phyloP scores from a whole-genome alignment of 371 early-diverging fungal species.

The Mortierella sp. region DNA sequence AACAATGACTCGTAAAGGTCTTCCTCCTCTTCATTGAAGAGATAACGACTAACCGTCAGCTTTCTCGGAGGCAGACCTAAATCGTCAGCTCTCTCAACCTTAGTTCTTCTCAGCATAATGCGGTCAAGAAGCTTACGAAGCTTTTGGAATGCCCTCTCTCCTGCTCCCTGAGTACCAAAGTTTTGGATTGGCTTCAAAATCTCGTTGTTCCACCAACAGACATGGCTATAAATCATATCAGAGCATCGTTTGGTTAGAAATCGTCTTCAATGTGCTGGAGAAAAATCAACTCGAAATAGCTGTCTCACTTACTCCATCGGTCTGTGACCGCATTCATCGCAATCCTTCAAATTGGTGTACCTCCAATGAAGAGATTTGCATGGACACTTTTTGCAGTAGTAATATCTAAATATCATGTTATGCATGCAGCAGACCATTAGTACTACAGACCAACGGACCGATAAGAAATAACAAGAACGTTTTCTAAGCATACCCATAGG shows the following conservation, averaged over 20 bases:
- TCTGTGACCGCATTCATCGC: conserved; percentile 84
- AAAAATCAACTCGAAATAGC: background rate
- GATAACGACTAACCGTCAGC: conserved; percentile 83
- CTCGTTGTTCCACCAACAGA: conserved; percentile 97
- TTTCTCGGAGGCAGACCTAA: conserved; percentile 93
- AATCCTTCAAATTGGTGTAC: conserved; percentile 73
- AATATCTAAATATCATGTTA: conserved; percentile 64
- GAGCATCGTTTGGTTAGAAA: background rate
- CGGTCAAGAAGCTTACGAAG: conserved; percentile 83
- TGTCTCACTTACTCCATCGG: conserved; percentile 70
- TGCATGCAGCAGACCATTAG: background rate
- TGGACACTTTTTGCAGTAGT: conserved; percentile 89
- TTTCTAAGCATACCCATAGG: conserved; percentile 35
- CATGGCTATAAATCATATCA: conserved; percentile 65
- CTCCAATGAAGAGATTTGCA: conserved; percentile 89
- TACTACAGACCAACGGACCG: background rate
- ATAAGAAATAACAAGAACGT: background rate
- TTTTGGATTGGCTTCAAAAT: conserved; percentile 94
- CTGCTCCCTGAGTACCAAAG: conserved; percentile 76
- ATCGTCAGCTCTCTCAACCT: conserved; percentile 91
- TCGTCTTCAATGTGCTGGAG: background rate
- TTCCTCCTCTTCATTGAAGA: conserved; percentile 93
- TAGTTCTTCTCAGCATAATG: conserved; percentile 96
- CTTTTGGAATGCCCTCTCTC: conserved; percentile 81
- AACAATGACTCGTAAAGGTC: conserved; percentile 93